Evolutionary conservation across 2,329 filamentous ascomycete genomes (phyloP), one percentile per base, ranked within the genome.

Genomic region (Neonectria neomacrospora): DNA sequence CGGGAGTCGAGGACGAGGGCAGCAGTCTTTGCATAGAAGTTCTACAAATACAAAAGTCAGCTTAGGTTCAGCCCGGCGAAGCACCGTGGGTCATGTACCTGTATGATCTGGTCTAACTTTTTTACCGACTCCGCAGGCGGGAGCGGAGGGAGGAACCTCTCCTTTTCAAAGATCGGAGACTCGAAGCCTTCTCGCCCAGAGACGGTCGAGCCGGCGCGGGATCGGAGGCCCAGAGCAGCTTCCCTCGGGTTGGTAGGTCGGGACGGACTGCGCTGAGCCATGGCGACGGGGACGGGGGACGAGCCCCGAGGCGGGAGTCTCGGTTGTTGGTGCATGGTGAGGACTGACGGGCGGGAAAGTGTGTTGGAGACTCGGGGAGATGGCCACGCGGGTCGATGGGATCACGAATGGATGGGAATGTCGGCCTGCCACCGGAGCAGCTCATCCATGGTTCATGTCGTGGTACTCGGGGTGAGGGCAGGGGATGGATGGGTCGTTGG

Each of bases 21-120:
- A 41, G 94, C 93, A 37, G 92, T 90, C 82, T 97, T 98, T 70
- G 89, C 90, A 77, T 94, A 92, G 79, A 97, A 96, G 77, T 97
- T 97, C 94, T 97, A 73, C 7, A 22, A 55, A 20, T 4, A 53
- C 8, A 6, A 26, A 18, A 52, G 62, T 71, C 50, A 73, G 69
- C 26, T 26, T 1, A n/a, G n/a, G n/a, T n/a, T n/a, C n/a, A 41
- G 11, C 34, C 34, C 20, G 23, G n/a, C 30, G 39, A 30, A 41
- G 42, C 14, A 22, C 12, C 37, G 37, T 12, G 30, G 48, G 20
- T 32, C 28, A 67, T 73, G 50, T 72, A 96, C 94, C 86, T 96
- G 93, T 73, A 97, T 90, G 74, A 98, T 96, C 80, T 97, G 94
- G 78, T 96, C 96, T 71, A 97, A 84, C 82, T 96, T 96, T 80